These are phyloP conservation scores for Aspergillus hortae DNA, from an alignment of 2,329 filamentous ascomycete species.

Conservation along the genomic window DNA sequence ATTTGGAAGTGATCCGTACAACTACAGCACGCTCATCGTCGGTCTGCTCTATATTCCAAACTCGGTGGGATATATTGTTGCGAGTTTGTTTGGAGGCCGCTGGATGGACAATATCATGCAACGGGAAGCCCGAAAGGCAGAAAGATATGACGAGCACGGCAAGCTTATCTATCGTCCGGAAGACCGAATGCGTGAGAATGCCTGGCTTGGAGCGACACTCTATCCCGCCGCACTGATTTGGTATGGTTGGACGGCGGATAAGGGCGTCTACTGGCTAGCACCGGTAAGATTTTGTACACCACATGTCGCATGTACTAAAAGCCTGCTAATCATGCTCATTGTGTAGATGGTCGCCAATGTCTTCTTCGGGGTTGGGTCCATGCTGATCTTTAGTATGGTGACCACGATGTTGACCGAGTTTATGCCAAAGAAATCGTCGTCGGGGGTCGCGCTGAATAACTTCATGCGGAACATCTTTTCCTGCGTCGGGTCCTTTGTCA, in stretches of 20 bases:
- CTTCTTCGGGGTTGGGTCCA: slow-evolving; percentile 71
- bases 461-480: slow-evolving; percentile 76
- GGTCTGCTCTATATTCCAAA: slow-evolving; percentile 75
- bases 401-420: slow-evolving; percentile 87
- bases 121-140: slow-evolving; percentile 67
- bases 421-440: slow-evolving; percentile 66
- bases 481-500: slow-evolving; percentile 66
- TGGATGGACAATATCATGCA: slow-evolving; percentile 83
- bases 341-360: slow-evolving; percentile 60
- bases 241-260: slow-evolving; percentile 71
- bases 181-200: slow-evolving; percentile 79
- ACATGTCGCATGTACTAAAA: not conserved
- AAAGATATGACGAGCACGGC: slow-evolving; percentile 64
- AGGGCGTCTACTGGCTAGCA: slow-evolving; percentile 62
- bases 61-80: slow-evolving; percentile 67
- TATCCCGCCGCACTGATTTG: slow-evolving; percentile 69
- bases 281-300: slow-evolving; percentile 35
- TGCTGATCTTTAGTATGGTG: slow-evolving; percentile 71
- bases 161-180: slow-evolving; percentile 68
- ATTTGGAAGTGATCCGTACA: slow-evolving; percentile 65
- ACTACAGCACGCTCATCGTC: slow-evolving; percentile 64
- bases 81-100: slow-evolving; percentile 65
- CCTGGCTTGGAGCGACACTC: slow-evolving; percentile 68
- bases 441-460: slow-evolving; percentile 77
- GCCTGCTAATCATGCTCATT: too few species aligned